These are phyloP conservation scores for Proliferodiscus dingleyae DNA, from an alignment of 2,329 filamentous ascomycete species.

Conservation along the genomic window DNA sequence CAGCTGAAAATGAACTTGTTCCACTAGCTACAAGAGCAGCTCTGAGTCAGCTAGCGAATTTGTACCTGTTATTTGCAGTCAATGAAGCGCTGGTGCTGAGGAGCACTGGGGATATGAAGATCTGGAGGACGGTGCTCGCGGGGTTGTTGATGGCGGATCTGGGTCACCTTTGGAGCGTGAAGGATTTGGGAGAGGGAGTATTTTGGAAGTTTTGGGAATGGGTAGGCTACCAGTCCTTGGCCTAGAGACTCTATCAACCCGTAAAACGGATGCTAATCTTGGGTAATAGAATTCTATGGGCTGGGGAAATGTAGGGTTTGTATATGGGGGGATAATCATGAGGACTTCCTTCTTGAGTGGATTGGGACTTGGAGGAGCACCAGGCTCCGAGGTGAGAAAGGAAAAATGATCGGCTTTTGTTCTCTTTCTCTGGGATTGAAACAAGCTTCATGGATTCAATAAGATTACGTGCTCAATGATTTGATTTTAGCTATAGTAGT, in stretches of 20 bases:
- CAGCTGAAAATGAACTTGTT: not conserved
- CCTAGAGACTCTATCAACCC: no score
- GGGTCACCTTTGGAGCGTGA: slow-evolving; percentile 67
- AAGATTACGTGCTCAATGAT: no score
- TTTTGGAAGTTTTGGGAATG: slow-evolving; percentile 54
- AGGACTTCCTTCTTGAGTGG: slow-evolving; percentile 54
- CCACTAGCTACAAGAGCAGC: slow-evolving; percentile 60
- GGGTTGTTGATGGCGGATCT: slow-evolving; percentile 70
- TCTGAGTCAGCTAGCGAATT: slow-evolving; percentile 70
- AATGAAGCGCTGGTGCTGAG: slow-evolving; percentile 74
- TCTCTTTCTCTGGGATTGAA: no score
- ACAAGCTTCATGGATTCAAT: no score
- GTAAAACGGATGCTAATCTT: no score
- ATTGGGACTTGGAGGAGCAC: slow-evolving; percentile 41
- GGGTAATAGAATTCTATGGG: slow-evolving; percentile 51
- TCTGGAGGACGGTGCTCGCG: slow-evolving; percentile 65
- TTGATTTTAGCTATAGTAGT: no score
- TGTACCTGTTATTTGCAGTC: slow-evolving; percentile 72
- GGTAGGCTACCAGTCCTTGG: slow-evolving; percentile 25
- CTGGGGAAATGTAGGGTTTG: slow-evolving; percentile 65
- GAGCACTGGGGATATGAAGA: slow-evolving; percentile 58
- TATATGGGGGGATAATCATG: slow-evolving; percentile 60
- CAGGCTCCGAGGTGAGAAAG: not conserved
- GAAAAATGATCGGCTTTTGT: no score
- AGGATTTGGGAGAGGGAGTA: slow-evolving; percentile 51